A percentile compares a stretch with the other conserved stretches of the same genome.
phyloP scores from a whole-genome alignment of 768 basidiomycete species.

The Hypholoma sublateritium region DNA sequence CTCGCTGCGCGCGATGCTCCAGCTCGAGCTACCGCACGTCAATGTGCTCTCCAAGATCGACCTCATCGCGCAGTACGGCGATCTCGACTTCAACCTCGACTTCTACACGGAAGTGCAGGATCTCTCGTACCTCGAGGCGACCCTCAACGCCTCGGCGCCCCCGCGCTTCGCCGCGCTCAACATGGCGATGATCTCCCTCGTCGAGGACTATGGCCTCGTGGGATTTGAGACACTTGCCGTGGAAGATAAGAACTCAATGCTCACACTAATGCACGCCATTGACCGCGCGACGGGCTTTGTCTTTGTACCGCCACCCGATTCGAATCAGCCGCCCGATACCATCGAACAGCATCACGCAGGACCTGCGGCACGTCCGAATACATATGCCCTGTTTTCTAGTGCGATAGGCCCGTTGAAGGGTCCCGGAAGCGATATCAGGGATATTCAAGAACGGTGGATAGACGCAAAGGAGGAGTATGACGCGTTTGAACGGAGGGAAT shows the following conservation, averaged over 20 bases:
- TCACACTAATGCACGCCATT: slow-evolving; percentile 78
- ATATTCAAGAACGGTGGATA: slow-evolving; percentile 95
- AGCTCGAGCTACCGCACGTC: slow-evolving; percentile 95
- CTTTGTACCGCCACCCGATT: slow-evolving; percentile 59
- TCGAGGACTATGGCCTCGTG: slow-evolving; percentile 91
- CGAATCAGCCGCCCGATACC: slow-evolving; percentile 33
- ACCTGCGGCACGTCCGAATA: slow-evolving; percentile 56
- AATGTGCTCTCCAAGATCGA: slow-evolving; percentile 98
- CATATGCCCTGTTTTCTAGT: slow-evolving; percentile 64
- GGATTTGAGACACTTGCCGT: slow-evolving; percentile 97
- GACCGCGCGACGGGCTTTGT: slow-evolving; percentile 94
- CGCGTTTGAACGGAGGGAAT: slow-evolving; percentile 73
- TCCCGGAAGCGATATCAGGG: slow-evolving; percentile 53
- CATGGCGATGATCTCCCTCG: slow-evolving; percentile 86
- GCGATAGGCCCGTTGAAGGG: slow-evolving; percentile 57
- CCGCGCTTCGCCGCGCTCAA: slow-evolving; percentile 80
- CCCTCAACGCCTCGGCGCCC: slow-evolving; percentile 57
- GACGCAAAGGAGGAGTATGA: slow-evolving; percentile 83
- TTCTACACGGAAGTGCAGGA: slow-evolving; percentile 99
- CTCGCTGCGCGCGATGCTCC: slow-evolving; percentile 95
- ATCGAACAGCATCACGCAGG: slow-evolving; percentile 34
- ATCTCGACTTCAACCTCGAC: slow-evolving; percentile 94
- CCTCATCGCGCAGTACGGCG: slow-evolving; percentile 85
- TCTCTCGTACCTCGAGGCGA: slow-evolving; percentile 80
- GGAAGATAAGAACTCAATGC: slow-evolving; percentile 97